Conservation (phyloP, 495 filamentous ascomycete species). For the Penicillium crystallinum region DNA sequence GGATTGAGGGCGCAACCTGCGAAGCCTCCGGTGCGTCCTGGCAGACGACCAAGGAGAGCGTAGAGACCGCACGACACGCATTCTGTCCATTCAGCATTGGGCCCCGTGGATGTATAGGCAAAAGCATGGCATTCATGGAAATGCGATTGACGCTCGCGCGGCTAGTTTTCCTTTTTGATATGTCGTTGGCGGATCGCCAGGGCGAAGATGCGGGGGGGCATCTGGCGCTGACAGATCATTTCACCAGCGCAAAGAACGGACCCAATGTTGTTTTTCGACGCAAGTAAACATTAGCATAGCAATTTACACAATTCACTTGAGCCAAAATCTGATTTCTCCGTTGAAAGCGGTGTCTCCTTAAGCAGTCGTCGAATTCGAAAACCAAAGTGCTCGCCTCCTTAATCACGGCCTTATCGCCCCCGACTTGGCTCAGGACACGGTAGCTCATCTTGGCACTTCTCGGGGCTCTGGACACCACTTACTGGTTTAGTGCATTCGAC, state of each 20-base stretch:
- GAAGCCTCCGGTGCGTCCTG: conserved; percentile 17
- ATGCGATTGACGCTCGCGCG: conserved; percentile 47
- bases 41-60: conserved; percentile 31
- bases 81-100: conserved; percentile 57
- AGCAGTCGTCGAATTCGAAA: neutral
- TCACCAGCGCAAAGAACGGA: conserved; percentile 41
- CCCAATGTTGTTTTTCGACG: conserved; percentile 38
- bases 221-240: conserved; percentile 44
- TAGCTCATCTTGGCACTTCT: conserved; percentile 26
- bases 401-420: conserved; percentile 6
- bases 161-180: conserved; percentile 44
- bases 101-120: conserved; percentile 53
- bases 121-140: conserved; percentile 54
- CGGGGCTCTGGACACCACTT: neutral
- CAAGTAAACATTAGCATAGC: conserved; percentile 2
- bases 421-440: conserved; percentile 22
- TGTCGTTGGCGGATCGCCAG: conserved; percentile 34
- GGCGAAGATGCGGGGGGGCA: conserved; percentile 40
- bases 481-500: neutral
- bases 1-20: conserved; percentile 43
- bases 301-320: neutral
- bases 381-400: conserved; percentile 2
- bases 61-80: conserved; percentile 38
- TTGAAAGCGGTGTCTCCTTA: neutral
- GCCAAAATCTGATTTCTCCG: neutral